Evolutionary conservation across 2,329 filamentous ascomycete genomes (phyloP).

Genomic region (Exophiala xenobiotica): DNA sequence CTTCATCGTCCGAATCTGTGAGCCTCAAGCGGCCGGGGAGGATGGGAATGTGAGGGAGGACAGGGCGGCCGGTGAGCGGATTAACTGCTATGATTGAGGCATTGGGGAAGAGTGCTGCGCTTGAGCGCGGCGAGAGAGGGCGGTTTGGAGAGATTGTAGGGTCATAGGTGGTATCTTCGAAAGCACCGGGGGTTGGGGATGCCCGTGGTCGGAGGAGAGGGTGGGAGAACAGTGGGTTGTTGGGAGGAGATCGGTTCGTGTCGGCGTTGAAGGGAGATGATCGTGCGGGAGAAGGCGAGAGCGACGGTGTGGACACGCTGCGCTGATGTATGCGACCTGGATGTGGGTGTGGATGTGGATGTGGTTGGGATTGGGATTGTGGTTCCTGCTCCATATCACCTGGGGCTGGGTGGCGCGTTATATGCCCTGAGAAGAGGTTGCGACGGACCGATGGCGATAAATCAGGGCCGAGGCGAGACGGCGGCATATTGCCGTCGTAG

Average conservation of each 20-base stretch:
- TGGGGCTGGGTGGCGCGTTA: slow-evolving; percentile 42
- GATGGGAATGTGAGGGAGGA: slow-evolving; percentile 38
- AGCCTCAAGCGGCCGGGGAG: slow-evolving; percentile 39
- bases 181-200: slow-evolving; percentile 2
- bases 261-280: slow-evolving; percentile 13
- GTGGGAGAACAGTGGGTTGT: slow-evolving; percentile 8
- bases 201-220: slow-evolving; percentile 6
- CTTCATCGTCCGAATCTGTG: slow-evolving; percentile 40
- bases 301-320: slow-evolving; percentile 20
- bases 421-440: slow-evolving; percentile 46
- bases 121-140: slow-evolving; percentile 24
- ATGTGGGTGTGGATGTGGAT: neutral
- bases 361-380: neutral
- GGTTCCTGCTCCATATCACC: slow-evolving; percentile 1
- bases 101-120: slow-evolving; percentile 23
- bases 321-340: slow-evolving; percentile 13
- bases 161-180: slow-evolving; percentile 23
- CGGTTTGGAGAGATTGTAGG: slow-evolving; percentile 25
- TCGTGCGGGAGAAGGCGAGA: slow-evolving; percentile 22
- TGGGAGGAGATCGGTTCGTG: slow-evolving; percentile 3
- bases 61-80: slow-evolving; percentile 27
- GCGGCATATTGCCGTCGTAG: neutral
- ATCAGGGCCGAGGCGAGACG: slow-evolving; percentile 7
- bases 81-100: slow-evolving; percentile 29
- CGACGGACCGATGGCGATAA: slow-evolving; percentile 39